Percentiles rank a stretch among this genome's conserved stretches.
phyloP scores from a whole-genome alignment of 2,329 filamentous ascomycete species.

The Colletotrichum sp. region DNA sequence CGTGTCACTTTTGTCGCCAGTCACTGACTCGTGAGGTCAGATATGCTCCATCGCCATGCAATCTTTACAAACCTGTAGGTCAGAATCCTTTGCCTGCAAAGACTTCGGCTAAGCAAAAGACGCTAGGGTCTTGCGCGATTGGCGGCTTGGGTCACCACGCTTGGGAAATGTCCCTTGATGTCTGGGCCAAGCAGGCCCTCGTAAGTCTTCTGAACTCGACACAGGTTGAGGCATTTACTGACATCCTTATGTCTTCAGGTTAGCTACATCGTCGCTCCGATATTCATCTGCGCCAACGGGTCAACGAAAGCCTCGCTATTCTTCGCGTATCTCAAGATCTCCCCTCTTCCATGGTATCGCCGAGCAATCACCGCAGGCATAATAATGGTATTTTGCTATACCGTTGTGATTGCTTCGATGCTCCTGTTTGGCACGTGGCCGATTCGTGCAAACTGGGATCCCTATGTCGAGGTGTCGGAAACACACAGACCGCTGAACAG shows the following conservation, averaged over 20 bases:
- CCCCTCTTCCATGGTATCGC: slow-evolving; percentile 33
- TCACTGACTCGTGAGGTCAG: not conserved
- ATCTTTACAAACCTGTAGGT: slow-evolving; percentile 26
- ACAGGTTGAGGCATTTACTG: too few relatives aligned
- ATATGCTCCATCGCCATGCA: slow-evolving; percentile 27
- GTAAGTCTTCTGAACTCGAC: slow-evolving; percentile 11
- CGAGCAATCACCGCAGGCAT: slow-evolving; percentile 30
- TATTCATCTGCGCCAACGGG: slow-evolving; percentile 37
- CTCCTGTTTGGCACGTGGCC: slow-evolving; percentile 26
- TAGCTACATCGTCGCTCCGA: slow-evolving; percentile 29
- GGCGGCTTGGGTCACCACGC: slow-evolving; percentile 30
- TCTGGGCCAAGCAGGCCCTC: slow-evolving; percentile 24
- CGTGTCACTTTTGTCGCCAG: not conserved
- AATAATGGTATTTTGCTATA: slow-evolving; percentile 32
- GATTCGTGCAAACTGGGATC: slow-evolving; percentile 24
- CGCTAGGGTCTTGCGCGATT: slow-evolving; percentile 27
- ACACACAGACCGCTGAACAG: slow-evolving; percentile 45
- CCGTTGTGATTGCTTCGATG: slow-evolving; percentile 23
- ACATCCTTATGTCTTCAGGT: slow-evolving; percentile 8
- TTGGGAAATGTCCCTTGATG: slow-evolving; percentile 29
- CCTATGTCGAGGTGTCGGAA: not conserved
- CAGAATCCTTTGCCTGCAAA: not conserved
- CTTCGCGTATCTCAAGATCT: slow-evolving; percentile 38
- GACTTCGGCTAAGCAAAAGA: not conserved
- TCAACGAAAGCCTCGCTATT: slow-evolving; percentile 40